phyloP scores from a whole-genome alignment of 1,139 yeast species.

The Yamadazyma pseudoaaseri region DNA sequence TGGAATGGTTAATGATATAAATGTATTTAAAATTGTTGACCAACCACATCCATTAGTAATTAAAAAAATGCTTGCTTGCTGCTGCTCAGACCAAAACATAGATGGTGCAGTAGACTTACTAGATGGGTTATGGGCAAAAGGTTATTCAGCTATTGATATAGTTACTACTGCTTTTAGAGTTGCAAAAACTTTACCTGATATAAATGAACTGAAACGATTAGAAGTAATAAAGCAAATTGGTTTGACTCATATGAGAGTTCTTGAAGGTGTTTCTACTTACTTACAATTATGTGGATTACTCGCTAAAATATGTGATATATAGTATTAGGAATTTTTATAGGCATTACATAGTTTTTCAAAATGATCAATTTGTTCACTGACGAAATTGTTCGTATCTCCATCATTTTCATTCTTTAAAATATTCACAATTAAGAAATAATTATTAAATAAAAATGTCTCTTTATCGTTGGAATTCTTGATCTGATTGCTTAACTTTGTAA shows the following conservation, averaged over 20 bases:
- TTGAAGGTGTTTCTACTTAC: conserved; percentile 90
- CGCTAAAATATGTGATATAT: conserved; percentile 53
- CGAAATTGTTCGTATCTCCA: conserved; percentile 42
- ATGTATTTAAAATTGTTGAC: conserved; percentile 93
- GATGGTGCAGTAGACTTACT: conserved; percentile 71
- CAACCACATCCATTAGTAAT: conserved; percentile 93
- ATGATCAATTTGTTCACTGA: conserved; percentile 59
- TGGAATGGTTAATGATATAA: conserved; percentile 83
- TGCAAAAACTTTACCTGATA: conserved; percentile 67
- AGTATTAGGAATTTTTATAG: conserved; percentile 28
- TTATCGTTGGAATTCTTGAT: conserved; percentile 44
- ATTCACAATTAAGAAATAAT: conserved; percentile 58
- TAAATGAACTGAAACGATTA: conserved; percentile 65
- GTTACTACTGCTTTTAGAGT: conserved; percentile 89
- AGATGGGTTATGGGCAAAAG: conserved; percentile 77
- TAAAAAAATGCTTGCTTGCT: conserved; percentile 62
- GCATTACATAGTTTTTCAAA: conserved; percentile 63
- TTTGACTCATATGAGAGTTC: conserved; percentile 82
- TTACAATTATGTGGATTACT: conserved; percentile 83
- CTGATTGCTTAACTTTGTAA: conserved; percentile 64
- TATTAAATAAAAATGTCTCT: conserved; percentile 74
- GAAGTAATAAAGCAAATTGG: conserved; percentile 86
- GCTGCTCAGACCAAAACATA: conserved; percentile 40
- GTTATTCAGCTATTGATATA: conserved; percentile 91
- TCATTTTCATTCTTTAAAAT: conserved; percentile 48